phyloP scores from a whole-genome alignment of 1,139 yeast genomes.

The Blastobotrys ciferrii region DNA sequence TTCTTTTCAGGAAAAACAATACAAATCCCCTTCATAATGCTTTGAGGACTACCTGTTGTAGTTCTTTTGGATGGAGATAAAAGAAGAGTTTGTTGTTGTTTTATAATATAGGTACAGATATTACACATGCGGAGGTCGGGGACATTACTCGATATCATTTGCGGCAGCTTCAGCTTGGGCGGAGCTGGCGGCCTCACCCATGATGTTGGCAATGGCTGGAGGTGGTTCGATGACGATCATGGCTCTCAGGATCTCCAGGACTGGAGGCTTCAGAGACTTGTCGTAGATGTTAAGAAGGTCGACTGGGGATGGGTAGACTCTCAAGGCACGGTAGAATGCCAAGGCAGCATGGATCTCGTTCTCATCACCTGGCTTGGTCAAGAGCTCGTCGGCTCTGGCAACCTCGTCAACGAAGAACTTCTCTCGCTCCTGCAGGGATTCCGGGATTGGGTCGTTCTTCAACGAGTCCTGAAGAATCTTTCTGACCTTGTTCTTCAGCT shows the following conservation, averaged over 20 bases:
- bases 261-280: conserved; percentile 77
- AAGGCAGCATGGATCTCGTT: conserved; percentile 68
- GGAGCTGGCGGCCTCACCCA: conserved; percentile 45
- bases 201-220: conserved; percentile 66
- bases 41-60: neutral
- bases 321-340: conserved; percentile 90
- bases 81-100: neutral
- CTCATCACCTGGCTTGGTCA: conserved; percentile 28
- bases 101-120: neutral
- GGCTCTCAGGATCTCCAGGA: conserved; percentile 77
- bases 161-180: conserved; percentile 24
- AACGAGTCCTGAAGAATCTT: conserved; percentile 63
- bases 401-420: conserved; percentile 78
- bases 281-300: conserved; percentile 87
- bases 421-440: conserved; percentile 67
- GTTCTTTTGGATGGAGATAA: neutral
- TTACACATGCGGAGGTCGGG: neutral
- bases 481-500: conserved; percentile 56
- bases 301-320: conserved; percentile 92
- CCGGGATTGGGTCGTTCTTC: conserved; percentile 71
- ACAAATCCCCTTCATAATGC: too few relatives aligned
- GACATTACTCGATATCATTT: conserved; percentile 6
- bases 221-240: conserved; percentile 92
- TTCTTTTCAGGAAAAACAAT: too few relatives aligned
- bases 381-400: conserved; percentile 64